Percentiles rank a stretch among this genome's conserved stretches.
Evolutionary conservation across 2,329 filamentous ascomycete species (phyloP).

Genomic region (Ustulina deusta): DNA sequence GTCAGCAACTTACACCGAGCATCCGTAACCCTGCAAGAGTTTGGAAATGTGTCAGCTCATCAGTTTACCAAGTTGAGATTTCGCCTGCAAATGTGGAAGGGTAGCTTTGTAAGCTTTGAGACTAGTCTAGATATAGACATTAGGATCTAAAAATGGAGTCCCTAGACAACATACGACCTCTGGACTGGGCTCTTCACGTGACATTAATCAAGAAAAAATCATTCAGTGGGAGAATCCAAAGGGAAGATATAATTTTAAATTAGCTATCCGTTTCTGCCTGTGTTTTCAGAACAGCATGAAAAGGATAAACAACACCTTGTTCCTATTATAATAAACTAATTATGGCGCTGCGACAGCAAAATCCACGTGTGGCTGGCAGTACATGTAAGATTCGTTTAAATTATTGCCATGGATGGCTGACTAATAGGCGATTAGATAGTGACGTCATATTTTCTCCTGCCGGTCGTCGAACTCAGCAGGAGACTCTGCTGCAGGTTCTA

Average conservation of each 20-base stretch:
- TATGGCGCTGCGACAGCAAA: background rate
- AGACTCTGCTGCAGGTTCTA: background rate
- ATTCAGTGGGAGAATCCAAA: background rate
- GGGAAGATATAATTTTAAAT: background rate
- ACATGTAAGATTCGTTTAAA: too few species aligned
- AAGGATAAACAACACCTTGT: background rate
- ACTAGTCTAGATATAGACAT: background rate
- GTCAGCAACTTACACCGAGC: constrained; percentile 25
- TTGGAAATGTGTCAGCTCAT: constrained; percentile 25
- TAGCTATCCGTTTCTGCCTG: background rate
- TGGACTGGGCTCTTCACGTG: background rate
- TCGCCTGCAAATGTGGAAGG: background rate
- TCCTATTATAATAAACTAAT: background rate
- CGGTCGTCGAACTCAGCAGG: too few species aligned
- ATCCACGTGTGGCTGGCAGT: background rate
- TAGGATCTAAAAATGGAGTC: background rate
- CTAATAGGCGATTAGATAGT: too few species aligned
- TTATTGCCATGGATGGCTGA: too few species aligned
- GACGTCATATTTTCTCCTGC: too few species aligned
- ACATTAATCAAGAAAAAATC: background rate
- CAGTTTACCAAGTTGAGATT: constrained; percentile 1
- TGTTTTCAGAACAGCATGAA: background rate
- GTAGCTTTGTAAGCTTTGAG: background rate
- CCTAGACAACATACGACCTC: background rate
- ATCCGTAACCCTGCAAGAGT: constrained; percentile 22